Percentiles rank a stretch among this genome's conserved stretches.
phyloP scores from a whole-genome alignment of 2,329 filamentous ascomycete species.

The Penicillium sp. region DNA sequence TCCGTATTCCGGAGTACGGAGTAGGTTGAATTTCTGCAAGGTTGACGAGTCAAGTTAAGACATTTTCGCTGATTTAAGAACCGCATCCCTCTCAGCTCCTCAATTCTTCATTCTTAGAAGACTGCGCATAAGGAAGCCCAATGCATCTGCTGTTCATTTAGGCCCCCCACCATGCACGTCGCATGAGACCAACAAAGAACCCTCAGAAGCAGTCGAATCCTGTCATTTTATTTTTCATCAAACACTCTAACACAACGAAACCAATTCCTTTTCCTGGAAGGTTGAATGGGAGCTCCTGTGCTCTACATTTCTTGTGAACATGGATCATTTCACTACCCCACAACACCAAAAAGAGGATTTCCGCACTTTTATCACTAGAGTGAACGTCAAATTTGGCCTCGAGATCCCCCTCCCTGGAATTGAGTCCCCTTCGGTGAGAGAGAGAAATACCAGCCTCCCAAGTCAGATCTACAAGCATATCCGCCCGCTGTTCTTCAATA shows the following conservation, averaged over 20 bases:
- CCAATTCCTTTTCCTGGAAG: background rate
- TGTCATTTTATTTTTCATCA: background rate
- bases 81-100: background rate
- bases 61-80: background rate
- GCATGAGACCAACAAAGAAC: background rate
- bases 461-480: conserved; percentile 29
- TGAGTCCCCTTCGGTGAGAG: conserved; percentile 16
- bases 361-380: conserved; percentile 24
- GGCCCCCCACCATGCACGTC: background rate
- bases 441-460: conserved; percentile 13
- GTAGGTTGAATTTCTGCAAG: background rate
- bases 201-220: background rate
- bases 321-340: conserved; percentile 18
- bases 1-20: background rate
- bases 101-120: background rate
- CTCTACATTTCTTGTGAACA: background rate
- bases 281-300: background rate
- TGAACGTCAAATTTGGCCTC: conserved; percentile 36
- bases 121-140: background rate
- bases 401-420: conserved; percentile 28
- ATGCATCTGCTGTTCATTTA: conserved; percentile 1
- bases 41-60: background rate
- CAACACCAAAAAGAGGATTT: conserved; percentile 22
- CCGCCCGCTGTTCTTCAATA: conserved; percentile 29
- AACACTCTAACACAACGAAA: too few relatives aligned